phyloP scores from a whole-genome alignment of 108 stramenopile genomes.

The Fragilaria crotonensis region DNA sequence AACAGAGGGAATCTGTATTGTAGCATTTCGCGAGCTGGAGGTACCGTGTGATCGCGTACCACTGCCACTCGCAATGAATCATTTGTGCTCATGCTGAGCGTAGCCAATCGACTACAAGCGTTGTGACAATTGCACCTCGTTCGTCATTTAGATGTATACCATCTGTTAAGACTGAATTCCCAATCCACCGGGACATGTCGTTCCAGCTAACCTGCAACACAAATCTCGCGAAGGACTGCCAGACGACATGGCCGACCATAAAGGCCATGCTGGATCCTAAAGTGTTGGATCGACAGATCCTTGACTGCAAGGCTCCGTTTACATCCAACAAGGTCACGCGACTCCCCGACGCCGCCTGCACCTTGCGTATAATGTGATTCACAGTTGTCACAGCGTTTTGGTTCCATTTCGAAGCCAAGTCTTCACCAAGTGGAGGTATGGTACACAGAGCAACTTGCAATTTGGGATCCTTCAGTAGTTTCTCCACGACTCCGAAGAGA shows the following conservation, averaged over 20 bases:
- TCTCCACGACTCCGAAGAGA: no score
- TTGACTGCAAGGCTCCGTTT: not conserved
- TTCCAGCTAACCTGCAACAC: not conserved
- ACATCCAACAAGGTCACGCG: not conserved
- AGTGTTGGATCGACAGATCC: not conserved
- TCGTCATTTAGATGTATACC: not conserved
- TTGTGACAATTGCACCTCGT: not conserved
- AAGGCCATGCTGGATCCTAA: not conserved
- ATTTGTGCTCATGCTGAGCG: no score
- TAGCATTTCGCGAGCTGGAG: no score
- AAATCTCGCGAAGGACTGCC: not conserved
- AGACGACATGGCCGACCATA: not conserved
- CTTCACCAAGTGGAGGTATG: constrained; percentile 31
- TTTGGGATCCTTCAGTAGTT: no score
- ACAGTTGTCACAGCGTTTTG: not conserved
- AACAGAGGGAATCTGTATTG: no score
- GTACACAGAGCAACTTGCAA: constrained; percentile 26
- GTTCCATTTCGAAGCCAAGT: constrained; percentile 7
- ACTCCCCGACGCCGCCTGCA: not conserved
- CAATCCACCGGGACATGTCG: not conserved
- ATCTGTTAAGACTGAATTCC: not conserved
- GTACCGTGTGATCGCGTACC: no score
- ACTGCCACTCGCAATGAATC: no score
- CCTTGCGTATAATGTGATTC: not conserved
- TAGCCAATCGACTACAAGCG: not conserved